A percentile compares a stretch with the other conserved stretches of the same genome.
These are phyloP conservation scores for Penicillium subrubescens DNA, from an alignment of 495 filamentous ascomycete species.

Conservation along the genomic window DNA sequence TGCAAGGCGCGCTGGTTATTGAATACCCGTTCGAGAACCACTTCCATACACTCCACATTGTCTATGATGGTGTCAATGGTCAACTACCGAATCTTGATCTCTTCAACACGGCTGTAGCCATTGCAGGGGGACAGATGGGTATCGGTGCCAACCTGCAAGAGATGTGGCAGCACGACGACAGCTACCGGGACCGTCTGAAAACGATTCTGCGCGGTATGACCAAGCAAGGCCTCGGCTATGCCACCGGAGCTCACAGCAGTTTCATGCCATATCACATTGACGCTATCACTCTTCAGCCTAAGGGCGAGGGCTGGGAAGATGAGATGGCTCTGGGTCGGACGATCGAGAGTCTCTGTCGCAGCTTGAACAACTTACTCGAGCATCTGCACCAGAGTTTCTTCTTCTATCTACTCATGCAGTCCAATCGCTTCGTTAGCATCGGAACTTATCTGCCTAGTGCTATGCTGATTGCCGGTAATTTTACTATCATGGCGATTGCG, in stretches of 20 bases:
- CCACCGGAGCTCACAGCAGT: conserved; percentile 87
- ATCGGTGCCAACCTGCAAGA: conserved; percentile 80
- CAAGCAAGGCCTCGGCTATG: conserved; percentile 84
- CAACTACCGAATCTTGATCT: conserved; percentile 94
- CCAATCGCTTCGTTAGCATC: conserved; percentile 93
- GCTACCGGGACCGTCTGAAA: conserved; percentile 77
- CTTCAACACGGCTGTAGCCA: conserved; percentile 87
- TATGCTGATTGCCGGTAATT: conserved; percentile 92
- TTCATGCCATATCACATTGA: conserved; percentile 99
- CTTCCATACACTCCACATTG: conserved; percentile 84
- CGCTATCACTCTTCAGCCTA: conserved; percentile 87
- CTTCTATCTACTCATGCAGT: conserved; percentile 93
- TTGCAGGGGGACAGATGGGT: conserved; percentile 91
- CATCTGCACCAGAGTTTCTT: conserved; percentile 99
- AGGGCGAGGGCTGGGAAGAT: conserved; percentile 92
- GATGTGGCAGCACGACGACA: conserved; percentile 81
- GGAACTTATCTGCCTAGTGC: conserved; percentile 96
- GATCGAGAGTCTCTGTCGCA: conserved; percentile 85
- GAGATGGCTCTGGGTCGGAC: conserved; percentile 93
- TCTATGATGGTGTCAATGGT: conserved; percentile 96
- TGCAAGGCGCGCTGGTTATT: conserved; percentile 91
- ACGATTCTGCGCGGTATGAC: conserved; percentile 95
- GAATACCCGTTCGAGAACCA: conserved; percentile 84
- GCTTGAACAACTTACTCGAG: conserved; percentile 93
- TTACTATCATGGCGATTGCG: conserved; percentile 91